Base-by-base conservation (phyloP, 495 filamentous ascomycete species). In the Glarea lozoyensis region DNA sequence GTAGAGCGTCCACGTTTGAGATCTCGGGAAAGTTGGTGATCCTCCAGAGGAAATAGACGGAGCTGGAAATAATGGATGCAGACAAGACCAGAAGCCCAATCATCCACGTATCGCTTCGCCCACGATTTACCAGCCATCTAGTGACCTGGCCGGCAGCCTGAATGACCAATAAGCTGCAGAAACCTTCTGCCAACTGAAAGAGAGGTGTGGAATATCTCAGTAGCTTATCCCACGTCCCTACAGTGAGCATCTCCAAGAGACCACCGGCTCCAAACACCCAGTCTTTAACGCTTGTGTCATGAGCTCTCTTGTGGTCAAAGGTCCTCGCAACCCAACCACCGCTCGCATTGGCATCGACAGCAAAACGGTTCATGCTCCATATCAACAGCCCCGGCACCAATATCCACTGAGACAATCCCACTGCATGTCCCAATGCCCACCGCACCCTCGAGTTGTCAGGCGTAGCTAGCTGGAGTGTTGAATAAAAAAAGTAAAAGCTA, bases 41-140 rank as follows among this genome's bases (percentile, higher is more conserved):
- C 29, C 92, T 75, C 87, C 86, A 96, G 27, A 98, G 77, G 66
- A 96, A 98, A 63, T 98, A 98, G 32, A 94, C 75, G 19, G 90
- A 82, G 63, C 83, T 93, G 22, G 88, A 93, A 49, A 96, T 92
- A 53, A 94, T 76, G 23, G 86, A 89, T 16, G 85, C 86, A 1
- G 88, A 94, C 49, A 89, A 61, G 27, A 94, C 81, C 15, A 98
- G 72, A 21, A 98, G 74, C 34, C 81, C 74, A 59, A 98, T 95
- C 84, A 96, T 90, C 92, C 92, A 98, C 48, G 81, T 92, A 65
- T 98, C 92, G 48, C 88, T 88, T 48, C 86, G 76, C 43, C 87
- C 87, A 38, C 82, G 63, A 60, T 96, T 98, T 32, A 96, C 89
- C 15, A 96, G 76, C 82, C 86, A 95, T 55, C 87, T 75, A n/a